These are phyloP conservation scores for Oryza glaberrima DNA, from an alignment of 176 grass and related monocot species.

Conservation along the genomic window DNA sequence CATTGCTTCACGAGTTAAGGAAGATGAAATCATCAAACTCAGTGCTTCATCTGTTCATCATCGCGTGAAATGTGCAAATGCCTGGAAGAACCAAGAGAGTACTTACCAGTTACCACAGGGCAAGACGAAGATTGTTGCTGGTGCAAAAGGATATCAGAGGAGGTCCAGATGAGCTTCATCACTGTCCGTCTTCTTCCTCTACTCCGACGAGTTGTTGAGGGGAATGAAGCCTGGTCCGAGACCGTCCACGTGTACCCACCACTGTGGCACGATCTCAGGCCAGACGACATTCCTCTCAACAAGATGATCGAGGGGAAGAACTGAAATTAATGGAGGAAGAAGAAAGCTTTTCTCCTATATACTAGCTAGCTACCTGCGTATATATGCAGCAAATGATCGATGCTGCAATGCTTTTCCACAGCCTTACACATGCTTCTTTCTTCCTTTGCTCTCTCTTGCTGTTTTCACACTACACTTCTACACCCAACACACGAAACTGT, in stretches of 20 bases:
- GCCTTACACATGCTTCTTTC: conserved; percentile 37
- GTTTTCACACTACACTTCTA: conserved; percentile 45
- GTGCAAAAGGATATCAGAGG: too few species aligned
- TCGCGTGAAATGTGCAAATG: not conserved
- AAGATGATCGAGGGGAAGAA: not conserved
- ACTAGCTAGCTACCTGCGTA: not conserved
- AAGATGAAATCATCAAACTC: too few species aligned
- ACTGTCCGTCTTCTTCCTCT: not conserved
- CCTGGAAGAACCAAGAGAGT: not conserved
- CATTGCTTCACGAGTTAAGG: too few species aligned
- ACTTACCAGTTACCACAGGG: conserved; percentile 41
- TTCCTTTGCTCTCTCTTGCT: conserved; percentile 15
- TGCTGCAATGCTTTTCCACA: conserved; percentile 24
- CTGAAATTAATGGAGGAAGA: not conserved
- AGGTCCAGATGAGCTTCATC: not conserved
- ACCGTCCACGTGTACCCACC: not conserved
- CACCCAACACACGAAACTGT: conserved; percentile 21
- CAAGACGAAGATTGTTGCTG: not conserved
- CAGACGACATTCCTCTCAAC: conserved; percentile 93
- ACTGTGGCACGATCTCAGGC: conserved; percentile 39
- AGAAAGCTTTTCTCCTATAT: not conserved
- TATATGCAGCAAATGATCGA: conserved; percentile 15
- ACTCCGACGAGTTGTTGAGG: conserved; percentile 54
- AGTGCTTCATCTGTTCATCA: not conserved
- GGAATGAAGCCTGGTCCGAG: conserved; percentile 99